Percentiles rank a stretch among this genome's conserved stretches.
These are phyloP conservation scores for Termitomyces titanicus DNA, from an alignment of 768 basidiomycete species.

Conservation along the genomic window DNA sequence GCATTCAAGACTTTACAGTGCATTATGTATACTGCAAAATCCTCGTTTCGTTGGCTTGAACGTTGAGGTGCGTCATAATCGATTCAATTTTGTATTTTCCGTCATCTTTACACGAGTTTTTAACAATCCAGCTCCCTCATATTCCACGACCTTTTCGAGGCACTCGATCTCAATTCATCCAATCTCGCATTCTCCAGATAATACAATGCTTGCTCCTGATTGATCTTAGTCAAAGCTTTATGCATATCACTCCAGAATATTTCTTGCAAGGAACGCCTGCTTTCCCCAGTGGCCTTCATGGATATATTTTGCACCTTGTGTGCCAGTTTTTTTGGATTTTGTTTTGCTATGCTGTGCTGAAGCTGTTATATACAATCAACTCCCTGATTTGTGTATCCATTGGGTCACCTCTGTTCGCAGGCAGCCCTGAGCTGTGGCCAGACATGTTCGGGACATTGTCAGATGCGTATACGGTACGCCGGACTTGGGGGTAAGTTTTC, in stretches of 20 bases:
- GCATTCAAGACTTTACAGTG: not conserved
- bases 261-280: slow-evolving; percentile 3
- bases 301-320: not conserved
- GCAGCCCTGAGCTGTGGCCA: slow-evolving; percentile 5
- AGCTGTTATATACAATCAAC: slow-evolving; percentile 1
- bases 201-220: slow-evolving; percentile 3
- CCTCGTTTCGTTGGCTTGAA: slow-evolving; percentile 4
- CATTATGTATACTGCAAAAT: slow-evolving; percentile 4
- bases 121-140: not conserved
- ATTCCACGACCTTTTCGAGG: not conserved
- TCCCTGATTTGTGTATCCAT: not conserved
- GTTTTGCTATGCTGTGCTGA: not conserved
- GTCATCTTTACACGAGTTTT: not conserved
- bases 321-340: not conserved
- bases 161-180: slow-evolving; percentile 1
- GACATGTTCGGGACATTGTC: slow-evolving; percentile 5
- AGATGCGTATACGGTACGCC: slow-evolving; percentile 8
- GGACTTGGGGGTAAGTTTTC: slow-evolving; percentile 3
- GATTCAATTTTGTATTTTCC: not conserved
- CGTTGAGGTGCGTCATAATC: not conserved
- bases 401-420: slow-evolving; percentile 1
- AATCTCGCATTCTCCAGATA: slow-evolving; percentile 3
- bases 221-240: slow-evolving; percentile 6
- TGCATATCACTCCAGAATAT: not conserved
- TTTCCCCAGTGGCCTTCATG: slow-evolving; percentile 2